Evolutionary conservation across 108 stramenopile genomes (phyloP), one percentile per base, ranked within the genome.

Genomic region (Nannochloropsis gaditana): DNA sequence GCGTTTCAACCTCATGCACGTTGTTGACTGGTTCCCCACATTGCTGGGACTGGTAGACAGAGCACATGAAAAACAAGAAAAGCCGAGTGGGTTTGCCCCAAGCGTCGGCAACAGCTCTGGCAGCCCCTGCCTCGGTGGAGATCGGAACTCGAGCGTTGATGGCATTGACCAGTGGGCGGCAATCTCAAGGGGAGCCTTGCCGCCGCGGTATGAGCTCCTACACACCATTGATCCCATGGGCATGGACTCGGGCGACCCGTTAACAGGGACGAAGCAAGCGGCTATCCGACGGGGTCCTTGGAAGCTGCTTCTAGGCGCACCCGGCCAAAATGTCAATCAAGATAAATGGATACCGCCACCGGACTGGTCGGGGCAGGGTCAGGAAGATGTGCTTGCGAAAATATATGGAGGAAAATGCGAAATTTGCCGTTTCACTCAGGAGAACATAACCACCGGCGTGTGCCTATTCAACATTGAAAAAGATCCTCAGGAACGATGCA

Each of bases 21-120:
- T 87, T 9, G 47, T 43, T 5, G 88, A 89, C 19, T 87, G 86
- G 86, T 43, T 89, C 10, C 88, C 88, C 11, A 89, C 88, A 17
- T 19, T 89, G 15, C 21, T 80, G 5, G 21, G n/a, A 9, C 11
- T 44, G 41, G 59, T 73, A n/a, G 59, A 73, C 59, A 15, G 59
- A 73, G 86, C 83, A 21, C 47, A n/a, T 2, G 81, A 9, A 19
- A n/a, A n/a, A 5, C 2, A 19, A 21, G 50, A 80, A 44, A 81
- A 81, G 19, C 21, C 3, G 19, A 73, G 8, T 6, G n/a, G 59
- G 19, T 11, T 10, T 15, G n/a, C 19, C 59, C 15, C 19, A 15
- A 73, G 59, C n/a, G 6, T 15, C 59, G n/a, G 2, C 4, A 73
- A 8, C 59, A 73, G 4, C 8, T n/a, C 1, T 73, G 59, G 59